Evolutionary conservation across 768 basidiomycete species (phyloP), one percentile per base, ranked within the genome.

Genomic region (Pholiota microspora): DNA sequence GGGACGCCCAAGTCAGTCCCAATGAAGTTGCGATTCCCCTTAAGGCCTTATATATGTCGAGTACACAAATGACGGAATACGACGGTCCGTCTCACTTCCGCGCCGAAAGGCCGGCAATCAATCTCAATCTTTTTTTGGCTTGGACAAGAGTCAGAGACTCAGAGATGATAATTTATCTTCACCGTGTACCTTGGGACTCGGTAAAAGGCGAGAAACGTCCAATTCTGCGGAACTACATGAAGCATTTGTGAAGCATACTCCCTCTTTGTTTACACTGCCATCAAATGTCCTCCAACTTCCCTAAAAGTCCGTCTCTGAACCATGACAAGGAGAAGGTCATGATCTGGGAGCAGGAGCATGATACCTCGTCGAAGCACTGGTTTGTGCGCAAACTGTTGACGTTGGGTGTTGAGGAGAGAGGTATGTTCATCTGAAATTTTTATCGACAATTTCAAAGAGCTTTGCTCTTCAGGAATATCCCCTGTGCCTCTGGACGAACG

Each of bases 401-500:
- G 13, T 49, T 32, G 46, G 56, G 56, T 3, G 56, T 57, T 1
- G 56, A 57, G 29, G 45, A 44, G 27, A 46, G 56, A 45, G 56
- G 56, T 57, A 16, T 3, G 50, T 46, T 21, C 12, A 15, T 23
- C 27, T n/a, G 23, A 24, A 29, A 36, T 28, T 23, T 28, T 28
- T n/a, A 9, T n/a, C 18, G 28, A 9, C 21, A 18, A 28, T 16
- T 23, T 16, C 8, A 9, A 10, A 7, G 53, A n/a, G n/a, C n/a
- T n/a, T n/a, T n/a, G n/a, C n/a, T n/a, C n/a, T n/a, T n/a, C n/a
- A 77, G 85, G 86, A 0, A 81, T 82, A 31, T 66, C 76, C 23
- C 88, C 87, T 9, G 82, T 86, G 0, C 72, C 79, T 2, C 57
- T 71, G 10, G 79, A 82, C 40, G 75, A 83, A 51, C 78, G 86